These are phyloP conservation scores for Coemansia sp. DNA, from an alignment of 192 early-diverging fungal species.

Conservation along the genomic window DNA sequence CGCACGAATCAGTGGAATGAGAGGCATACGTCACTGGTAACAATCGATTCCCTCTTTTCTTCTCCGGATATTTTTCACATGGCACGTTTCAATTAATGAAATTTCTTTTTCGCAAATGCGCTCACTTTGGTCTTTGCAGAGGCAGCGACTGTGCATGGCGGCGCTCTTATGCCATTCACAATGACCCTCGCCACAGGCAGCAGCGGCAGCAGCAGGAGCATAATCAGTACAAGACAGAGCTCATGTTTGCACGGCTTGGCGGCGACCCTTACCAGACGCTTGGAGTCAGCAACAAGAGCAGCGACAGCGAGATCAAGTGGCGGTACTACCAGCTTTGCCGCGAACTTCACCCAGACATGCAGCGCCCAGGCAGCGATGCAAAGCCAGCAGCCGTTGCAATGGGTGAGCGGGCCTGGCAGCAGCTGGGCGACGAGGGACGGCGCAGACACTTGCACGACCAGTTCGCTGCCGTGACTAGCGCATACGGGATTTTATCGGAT, in stretches of 20 bases:
- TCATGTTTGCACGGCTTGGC: conserved; percentile 14
- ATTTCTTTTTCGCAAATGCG: not conserved
- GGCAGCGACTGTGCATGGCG: not conserved
- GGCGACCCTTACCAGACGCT: conserved; percentile 23
- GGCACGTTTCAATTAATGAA: not conserved
- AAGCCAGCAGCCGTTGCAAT: not conserved
- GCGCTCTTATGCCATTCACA: not conserved
- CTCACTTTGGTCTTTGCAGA: not conserved
- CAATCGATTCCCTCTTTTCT: not conserved
- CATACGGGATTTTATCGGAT: conserved; percentile 30
- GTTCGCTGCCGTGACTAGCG: conserved; percentile 17
- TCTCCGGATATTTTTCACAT: not conserved
- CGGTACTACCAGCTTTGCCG: conserved; percentile 42
- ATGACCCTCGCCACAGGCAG: no score
- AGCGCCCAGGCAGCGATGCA: not conserved
- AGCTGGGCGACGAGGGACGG: conserved; percentile 5
- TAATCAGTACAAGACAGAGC: conserved; percentile 6
- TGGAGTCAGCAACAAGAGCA: conserved; percentile 11
- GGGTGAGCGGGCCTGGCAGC: conserved; percentile 8
- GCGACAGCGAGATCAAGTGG: conserved; percentile 21
- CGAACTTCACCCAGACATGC: conserved; percentile 36
- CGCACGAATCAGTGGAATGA: not conserved
- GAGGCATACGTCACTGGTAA: not conserved
- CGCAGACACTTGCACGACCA: conserved; percentile 13
- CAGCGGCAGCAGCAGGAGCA: conserved; percentile 4